These are phyloP conservation scores for Candida multigemmis DNA, from an alignment of 805 yeast species.

Conservation along the genomic window DNA sequence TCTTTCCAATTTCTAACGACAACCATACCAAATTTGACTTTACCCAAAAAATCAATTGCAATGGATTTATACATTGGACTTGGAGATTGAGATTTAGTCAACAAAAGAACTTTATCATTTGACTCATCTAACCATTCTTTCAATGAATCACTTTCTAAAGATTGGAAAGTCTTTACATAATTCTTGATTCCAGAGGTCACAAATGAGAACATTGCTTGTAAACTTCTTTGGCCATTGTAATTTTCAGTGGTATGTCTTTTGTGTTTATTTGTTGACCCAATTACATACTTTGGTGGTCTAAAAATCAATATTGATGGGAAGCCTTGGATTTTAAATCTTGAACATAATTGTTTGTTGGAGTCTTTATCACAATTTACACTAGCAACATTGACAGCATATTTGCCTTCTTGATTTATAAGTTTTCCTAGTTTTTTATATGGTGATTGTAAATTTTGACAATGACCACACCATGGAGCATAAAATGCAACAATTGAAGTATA, in stretches of 20 bases:
- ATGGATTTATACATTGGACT: slow-evolving; percentile 54
- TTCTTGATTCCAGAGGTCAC: slow-evolving; percentile 54
- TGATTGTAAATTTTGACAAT: slow-evolving; percentile 67
- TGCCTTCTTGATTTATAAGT: slow-evolving; percentile 37
- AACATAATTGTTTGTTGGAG: slow-evolving; percentile 61
- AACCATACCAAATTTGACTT: slow-evolving; percentile 38
- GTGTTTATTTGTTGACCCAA: slow-evolving; percentile 5
- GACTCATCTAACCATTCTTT: slow-evolving; percentile 16
- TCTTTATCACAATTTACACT: slow-evolving; percentile 81
- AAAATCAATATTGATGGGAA: slow-evolving; percentile 80
- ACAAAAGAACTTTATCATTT: slow-evolving; percentile 38
- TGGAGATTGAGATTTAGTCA: slow-evolving; percentile 40
- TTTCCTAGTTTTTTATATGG: slow-evolving; percentile 58
- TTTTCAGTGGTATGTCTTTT: slow-evolving; percentile 42
- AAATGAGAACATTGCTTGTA: slow-evolving; percentile 45
- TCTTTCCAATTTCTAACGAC: slow-evolving; percentile 15
- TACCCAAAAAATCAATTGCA: slow-evolving; percentile 59
- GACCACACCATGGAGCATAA: slow-evolving; percentile 98
- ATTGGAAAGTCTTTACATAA: slow-evolving; percentile 46
- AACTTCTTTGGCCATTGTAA: slow-evolving; percentile 54
- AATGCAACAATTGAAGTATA: slow-evolving; percentile 80
- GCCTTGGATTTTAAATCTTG: slow-evolving; percentile 56
- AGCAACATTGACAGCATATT: slow-evolving; percentile 52
- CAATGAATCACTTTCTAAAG: slow-evolving; percentile 12
- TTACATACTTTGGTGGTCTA: slow-evolving; percentile 62